Evolutionary conservation across 805 yeast genomes (phyloP), one percentile per base, ranked within the genome.

Genomic region (Lachancea quebecensis): DNA sequence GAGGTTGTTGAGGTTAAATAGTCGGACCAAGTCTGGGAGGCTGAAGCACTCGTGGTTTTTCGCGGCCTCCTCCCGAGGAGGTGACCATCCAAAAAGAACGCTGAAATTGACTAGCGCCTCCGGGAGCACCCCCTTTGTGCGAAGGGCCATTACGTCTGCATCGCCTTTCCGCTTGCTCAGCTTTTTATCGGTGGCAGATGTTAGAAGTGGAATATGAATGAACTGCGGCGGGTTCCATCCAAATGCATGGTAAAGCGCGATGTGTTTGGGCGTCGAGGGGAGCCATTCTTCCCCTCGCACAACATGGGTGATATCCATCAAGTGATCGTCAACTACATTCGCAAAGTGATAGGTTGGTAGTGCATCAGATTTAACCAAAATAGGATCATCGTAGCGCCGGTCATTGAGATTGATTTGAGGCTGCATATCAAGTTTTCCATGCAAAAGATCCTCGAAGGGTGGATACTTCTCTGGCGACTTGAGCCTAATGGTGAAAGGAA

Each of bases 281-380:
- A 93, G 68, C 99, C 99, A 93, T 63, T 93, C 99, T 59, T 93
- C 99, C 30, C 99, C 99, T 53, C 99, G 73, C 4, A 93, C 80
- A 8, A 93, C 99, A 64, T 93, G 97, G 0, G 96, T 85, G 37
- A 93, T 85, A 38, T 79, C 64, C 99, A 93, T 93, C 39, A 85
- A 67, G 61, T 90, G 95, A 60, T 93, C 99, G 60, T 93, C 99
- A 2, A 93, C 78, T 6, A 93, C 96, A 57, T 87, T 91, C 12
- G 99, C 99, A 58, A 93, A 82, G 65, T 93, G 99, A 56, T 93
- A 93, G 0, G 99, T 93, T 21, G 99, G 99, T 49, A 87, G 68
- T 0, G 91, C 90, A 62, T 93, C 98, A n/a, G 95, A 85, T 65
- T 93, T 93, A 59, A 93, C 62, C 25, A 93, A 68, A 10, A 93